Evolutionary conservation across 2,329 filamentous ascomycete species (phyloP), one percentile per base, ranked within the genome.

Genomic region (Fusarium floridanum): DNA sequence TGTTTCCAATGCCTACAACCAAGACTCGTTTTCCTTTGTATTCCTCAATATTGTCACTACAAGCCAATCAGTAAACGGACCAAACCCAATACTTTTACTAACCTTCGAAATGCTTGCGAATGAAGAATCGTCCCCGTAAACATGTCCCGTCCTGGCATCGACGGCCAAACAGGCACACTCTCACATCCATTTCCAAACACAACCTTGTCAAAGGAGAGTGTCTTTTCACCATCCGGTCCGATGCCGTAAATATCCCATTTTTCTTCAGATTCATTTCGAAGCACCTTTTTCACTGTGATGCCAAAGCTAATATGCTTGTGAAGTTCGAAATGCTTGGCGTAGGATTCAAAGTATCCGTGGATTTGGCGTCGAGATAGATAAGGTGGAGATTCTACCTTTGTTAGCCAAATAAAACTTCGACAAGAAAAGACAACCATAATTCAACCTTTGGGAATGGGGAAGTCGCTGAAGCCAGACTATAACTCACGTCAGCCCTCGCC

Each of bases 401-500:
- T 53, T 9, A 53, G 27, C 27, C 16, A 53, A 20, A 14, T 17
- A 8, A 6, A 39, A 12, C 9, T 12, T 16, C 16, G 9, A 14
- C 29, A 27, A 57, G 48, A 4, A 14, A 20, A 29, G 11, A 41
- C 5, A 20, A 3, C 6, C 6, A 17, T 5, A 2, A 5, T 17
- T 17, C 29, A 22, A 61, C 63, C 63, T 66, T 66, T 61, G 8
- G 63, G 55, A 5, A 66, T 66, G 17, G 63, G 63, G 12, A 66
- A 66, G 16, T 66, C 39, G 8, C 63, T 66, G 14, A 66, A 66
- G 11, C 63, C 63, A 32, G 63, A 65, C 63, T 64, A 29, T 5
- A 34, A 16, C 4, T 27, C 8, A 16, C 9, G 29, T 57, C 2
- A 57, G 39, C 14, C 43, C 8, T 24, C 6, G 16, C 7, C 20